Conservation (phyloP, 2,329 filamentous ascomycete genomes). For the Emericellopsis atlantica region DNA sequence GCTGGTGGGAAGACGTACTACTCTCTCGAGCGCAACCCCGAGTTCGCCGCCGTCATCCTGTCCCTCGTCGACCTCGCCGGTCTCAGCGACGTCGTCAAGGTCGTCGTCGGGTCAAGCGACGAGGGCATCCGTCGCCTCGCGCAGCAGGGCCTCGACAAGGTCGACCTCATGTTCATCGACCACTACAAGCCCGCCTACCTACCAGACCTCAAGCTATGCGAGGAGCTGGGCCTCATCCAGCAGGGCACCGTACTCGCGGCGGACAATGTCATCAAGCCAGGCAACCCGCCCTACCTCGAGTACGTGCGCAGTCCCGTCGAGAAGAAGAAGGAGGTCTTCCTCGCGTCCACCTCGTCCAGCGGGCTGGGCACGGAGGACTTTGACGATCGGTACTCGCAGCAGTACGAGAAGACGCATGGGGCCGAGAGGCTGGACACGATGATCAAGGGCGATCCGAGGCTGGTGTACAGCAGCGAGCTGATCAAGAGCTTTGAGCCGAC, state of each 20-base stretch:
- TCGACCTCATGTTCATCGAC: conserved; percentile 69
- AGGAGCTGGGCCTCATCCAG: conserved; percentile 52
- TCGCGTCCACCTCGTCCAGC: conserved; percentile 11
- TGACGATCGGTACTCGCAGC: conserved; percentile 28
- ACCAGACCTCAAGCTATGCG: conserved; percentile 63
- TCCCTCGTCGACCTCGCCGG: conserved; percentile 64
- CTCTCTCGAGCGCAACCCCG: conserved; percentile 61
- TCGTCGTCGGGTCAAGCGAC: conserved; percentile 58
- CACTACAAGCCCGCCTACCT: conserved; percentile 70
- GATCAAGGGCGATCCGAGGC: conserved; percentile 43
- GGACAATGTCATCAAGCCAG: conserved; percentile 60
- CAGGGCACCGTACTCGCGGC: conserved; percentile 52
- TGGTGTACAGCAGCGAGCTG: conserved; percentile 54
- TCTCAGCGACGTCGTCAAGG: conserved; percentile 54
- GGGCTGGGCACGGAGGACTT: conserved; percentile 17
- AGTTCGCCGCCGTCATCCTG: conserved; percentile 58
- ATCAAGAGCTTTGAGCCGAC: conserved; percentile 56
- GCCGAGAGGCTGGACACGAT: conserved; percentile 21
- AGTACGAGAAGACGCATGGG: conserved; percentile 43
- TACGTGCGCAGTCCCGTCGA: conserved; percentile 55
- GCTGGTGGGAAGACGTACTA: conserved; percentile 55
- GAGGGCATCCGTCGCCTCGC: conserved; percentile 40
- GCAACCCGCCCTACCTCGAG: conserved; percentile 57
- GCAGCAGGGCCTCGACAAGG: conserved; percentile 30
- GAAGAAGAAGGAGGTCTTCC: conserved; percentile 34